Evolutionary conservation across 495 filamentous ascomycete genomes (phyloP).

Genomic region (Aspergillus taichungensis): DNA sequence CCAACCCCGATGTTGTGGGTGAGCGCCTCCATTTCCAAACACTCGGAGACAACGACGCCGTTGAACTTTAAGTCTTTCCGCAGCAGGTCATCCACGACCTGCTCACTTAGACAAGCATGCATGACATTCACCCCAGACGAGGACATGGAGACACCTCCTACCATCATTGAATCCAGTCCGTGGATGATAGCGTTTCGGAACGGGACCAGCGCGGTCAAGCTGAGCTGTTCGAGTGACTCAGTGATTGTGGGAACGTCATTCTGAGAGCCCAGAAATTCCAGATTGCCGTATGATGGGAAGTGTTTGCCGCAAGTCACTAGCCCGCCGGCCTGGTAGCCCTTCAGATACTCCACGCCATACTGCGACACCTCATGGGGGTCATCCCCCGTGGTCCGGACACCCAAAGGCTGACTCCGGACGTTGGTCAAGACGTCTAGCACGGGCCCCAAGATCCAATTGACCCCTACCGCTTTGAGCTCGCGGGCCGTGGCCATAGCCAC

Average conservation of each 20-base stretch:
- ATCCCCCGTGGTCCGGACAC: slow-evolving; percentile 74
- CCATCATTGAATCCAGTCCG: slow-evolving; percentile 86
- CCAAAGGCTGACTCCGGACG: slow-evolving; percentile 75
- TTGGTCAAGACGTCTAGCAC: slow-evolving; percentile 88
- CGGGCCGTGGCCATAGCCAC: slow-evolving; percentile 81
- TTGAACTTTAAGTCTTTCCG: slow-evolving; percentile 76
- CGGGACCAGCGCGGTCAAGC: slow-evolving; percentile 71
- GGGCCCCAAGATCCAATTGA: slow-evolving; percentile 86
- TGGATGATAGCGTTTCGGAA: slow-evolving; percentile 78
- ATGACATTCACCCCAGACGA: slow-evolving; percentile 82
- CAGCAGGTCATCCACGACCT: slow-evolving; percentile 78
- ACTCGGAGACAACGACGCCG: slow-evolving; percentile 88
- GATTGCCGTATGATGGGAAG: slow-evolving; percentile 84
- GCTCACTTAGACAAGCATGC: slow-evolving; percentile 85
- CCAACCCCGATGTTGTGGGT: slow-evolving; percentile 88
- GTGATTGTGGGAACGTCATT: slow-evolving; percentile 87
- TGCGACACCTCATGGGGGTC: slow-evolving; percentile 85
- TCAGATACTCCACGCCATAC: slow-evolving; percentile 79
- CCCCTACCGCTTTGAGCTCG: slow-evolving; percentile 75
- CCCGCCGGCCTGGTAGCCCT: slow-evolving; percentile 79
- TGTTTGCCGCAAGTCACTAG: slow-evolving; percentile 83
- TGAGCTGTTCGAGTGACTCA: slow-evolving; percentile 80
- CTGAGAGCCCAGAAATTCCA: slow-evolving; percentile 82
- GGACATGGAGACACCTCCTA: slow-evolving; percentile 80
- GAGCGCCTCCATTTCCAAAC: slow-evolving; percentile 89